phyloP scores from a whole-genome alignment of 169 alveolate species.

The Plasmodium inui region DNA sequence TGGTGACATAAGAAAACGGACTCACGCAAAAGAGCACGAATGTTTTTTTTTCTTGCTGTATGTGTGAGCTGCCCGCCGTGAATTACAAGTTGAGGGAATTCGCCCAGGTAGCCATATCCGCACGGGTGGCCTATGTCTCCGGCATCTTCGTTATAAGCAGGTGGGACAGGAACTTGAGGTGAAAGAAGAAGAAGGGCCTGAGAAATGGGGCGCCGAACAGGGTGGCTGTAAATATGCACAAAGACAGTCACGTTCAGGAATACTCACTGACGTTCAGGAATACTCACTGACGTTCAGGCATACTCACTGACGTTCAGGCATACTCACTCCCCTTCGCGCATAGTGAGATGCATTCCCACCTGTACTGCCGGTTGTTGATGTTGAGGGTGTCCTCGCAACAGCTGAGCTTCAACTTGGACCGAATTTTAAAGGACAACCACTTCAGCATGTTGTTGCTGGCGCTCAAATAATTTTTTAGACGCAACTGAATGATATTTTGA shows the following conservation, averaged over 20 bases:
- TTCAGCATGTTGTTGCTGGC: constrained; percentile 47
- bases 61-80: background rate
- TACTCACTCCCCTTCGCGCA: background rate
- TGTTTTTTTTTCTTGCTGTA: background rate
- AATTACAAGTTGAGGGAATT: background rate
- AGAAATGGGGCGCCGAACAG: background rate
- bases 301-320: background rate
- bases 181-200: constrained; percentile 5
- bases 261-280: background rate
- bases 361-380: constrained; percentile 52
- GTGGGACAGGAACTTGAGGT: background rate
- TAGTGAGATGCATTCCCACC: background rate
- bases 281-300: background rate
- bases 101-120: background rate
- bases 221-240: background rate
- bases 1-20: background rate
- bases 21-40: background rate
- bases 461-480: constrained; percentile 40
- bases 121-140: background rate
- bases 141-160: background rate
- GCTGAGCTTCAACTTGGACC: constrained; percentile 18
- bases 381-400: constrained; percentile 45
- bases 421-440: constrained; percentile 48
- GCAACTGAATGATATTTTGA: constrained; percentile 31
- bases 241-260: background rate